A percentile compares a stretch with the other conserved stretches of the same genome.
phyloP scores from a whole-genome alignment of 768 basidiomycete species.

The Phanerochaete sordida region DNA sequence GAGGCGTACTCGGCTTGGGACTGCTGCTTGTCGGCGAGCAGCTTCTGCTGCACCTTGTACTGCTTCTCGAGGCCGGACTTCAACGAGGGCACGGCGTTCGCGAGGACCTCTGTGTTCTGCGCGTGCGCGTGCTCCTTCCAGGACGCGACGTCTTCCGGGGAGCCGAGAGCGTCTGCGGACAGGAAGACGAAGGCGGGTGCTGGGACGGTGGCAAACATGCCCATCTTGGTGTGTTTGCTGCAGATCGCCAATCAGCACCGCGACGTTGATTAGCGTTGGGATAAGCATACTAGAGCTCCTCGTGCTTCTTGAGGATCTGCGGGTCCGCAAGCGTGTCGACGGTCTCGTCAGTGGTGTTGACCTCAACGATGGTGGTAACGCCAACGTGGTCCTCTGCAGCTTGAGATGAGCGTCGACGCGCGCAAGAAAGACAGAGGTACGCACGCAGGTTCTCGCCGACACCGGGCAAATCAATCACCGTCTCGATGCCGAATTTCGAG shows the following conservation, averaged over 20 bases:
- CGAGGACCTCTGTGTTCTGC: background rate
- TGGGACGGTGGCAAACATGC: background rate
- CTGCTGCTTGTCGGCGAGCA: background rate
- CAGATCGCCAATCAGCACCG: too few species aligned
- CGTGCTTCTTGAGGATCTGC: background rate
- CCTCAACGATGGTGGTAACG: constrained; percentile 2
- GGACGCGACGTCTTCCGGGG: background rate
- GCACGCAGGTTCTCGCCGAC: constrained; percentile 45
- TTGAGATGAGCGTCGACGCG: too few species aligned
- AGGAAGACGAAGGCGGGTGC: background rate
- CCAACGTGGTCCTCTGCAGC: constrained; percentile 9
- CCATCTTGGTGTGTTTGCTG: background rate
- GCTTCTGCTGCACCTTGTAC: background rate
- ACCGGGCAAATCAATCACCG: constrained; percentile 37
- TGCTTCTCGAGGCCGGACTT: background rate
- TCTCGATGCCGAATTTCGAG: constrained; percentile 29
- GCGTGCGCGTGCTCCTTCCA: background rate
- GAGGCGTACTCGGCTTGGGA: background rate
- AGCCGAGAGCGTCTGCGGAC: background rate
- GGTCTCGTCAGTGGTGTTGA: constrained; percentile 1
- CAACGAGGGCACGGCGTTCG: background rate
- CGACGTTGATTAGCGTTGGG: too few species aligned
- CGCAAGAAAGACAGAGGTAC: too few species aligned
- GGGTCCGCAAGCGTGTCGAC: constrained; percentile 1
- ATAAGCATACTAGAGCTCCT: constrained; percentile 11